phyloP scores from a whole-genome alignment of 306 rosid species.

The Luffa acutangula region DNA sequence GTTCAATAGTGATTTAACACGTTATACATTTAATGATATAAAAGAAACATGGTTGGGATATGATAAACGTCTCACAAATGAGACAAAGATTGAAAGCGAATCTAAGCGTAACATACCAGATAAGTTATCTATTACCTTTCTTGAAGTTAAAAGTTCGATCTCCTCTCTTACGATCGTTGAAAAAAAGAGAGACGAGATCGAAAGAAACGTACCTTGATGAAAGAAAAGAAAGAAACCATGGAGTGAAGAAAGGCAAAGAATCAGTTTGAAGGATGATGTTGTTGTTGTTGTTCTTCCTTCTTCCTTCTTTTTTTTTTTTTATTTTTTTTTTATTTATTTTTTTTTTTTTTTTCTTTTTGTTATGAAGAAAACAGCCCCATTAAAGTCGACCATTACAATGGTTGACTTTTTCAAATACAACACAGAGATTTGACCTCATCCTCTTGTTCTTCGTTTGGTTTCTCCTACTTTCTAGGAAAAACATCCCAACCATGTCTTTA shows the following conservation, averaged over 20 bases:
- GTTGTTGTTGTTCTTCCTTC: not conserved
- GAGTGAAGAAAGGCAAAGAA: not conserved
- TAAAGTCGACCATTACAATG: not conserved
- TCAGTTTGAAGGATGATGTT: not conserved
- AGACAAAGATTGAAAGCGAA: not conserved
- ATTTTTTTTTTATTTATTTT: not conserved
- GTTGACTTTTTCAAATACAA: constrained; percentile 1
- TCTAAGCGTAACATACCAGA: too few species aligned
- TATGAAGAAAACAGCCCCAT: not conserved
- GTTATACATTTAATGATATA: not conserved
- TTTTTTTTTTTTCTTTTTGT: not conserved
- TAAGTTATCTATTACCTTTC: not conserved
- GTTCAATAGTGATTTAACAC: too few species aligned
- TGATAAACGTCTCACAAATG: not conserved
- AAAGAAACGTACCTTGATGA: not conserved
- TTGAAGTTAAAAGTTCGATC: not conserved
- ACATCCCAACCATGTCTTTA: not conserved
- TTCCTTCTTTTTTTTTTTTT: not conserved
- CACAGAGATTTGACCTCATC: not conserved
- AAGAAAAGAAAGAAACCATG: not conserved
- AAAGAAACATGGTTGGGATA: too few species aligned
- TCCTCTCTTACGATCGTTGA: too few species aligned
- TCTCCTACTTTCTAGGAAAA: not conserved
- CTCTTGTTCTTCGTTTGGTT: not conserved
- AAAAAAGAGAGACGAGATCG: not conserved